These are phyloP conservation scores for Rhizopus stolonifer DNA, from an alignment of 371 early-diverging fungal species.

Conservation along the genomic window DNA sequence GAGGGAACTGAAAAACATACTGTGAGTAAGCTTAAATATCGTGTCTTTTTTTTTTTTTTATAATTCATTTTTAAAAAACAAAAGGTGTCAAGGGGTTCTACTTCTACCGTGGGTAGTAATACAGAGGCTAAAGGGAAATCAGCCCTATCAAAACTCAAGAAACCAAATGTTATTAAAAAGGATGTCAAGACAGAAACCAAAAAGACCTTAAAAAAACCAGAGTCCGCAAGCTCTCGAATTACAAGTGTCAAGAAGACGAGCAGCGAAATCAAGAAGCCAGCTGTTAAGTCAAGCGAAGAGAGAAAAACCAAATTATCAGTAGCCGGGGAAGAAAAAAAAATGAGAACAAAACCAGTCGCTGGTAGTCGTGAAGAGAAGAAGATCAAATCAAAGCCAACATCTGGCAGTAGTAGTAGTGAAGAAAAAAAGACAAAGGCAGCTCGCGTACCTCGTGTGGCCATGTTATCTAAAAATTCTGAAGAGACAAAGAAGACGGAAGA, in stretches of 20 bases:
- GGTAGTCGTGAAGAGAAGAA: conserved; percentile 4
- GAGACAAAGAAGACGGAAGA: conserved; percentile 9
- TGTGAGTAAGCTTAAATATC: neutral
- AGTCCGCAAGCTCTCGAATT: conserved; percentile 7
- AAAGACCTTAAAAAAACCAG: conserved; percentile 2
- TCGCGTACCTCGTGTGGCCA: conserved; percentile 29
- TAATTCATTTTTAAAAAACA: neutral
- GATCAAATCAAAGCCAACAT: conserved; percentile 3
- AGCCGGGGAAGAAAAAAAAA: conserved; percentile 2
- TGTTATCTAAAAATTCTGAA: conserved; percentile 8
- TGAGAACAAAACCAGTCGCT: conserved; percentile 5
- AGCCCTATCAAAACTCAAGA: conserved; percentile 9
- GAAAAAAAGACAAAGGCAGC: no score
- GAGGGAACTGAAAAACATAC: neutral
- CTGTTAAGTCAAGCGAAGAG: no score
- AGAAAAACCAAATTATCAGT: no score
- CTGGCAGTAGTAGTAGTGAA: no score
- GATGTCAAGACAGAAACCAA: neutral
- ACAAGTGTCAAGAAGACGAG: conserved; percentile 1
- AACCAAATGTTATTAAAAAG: neutral
- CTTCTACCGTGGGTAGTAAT: neutral
- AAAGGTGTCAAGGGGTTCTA: neutral
- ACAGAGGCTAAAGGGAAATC: neutral
- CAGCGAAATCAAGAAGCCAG: neutral
- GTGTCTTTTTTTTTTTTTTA: neutral